Conservation (phyloP, 2,329 filamentous ascomycete species). For the Leptosphaerulina australis region DNA sequence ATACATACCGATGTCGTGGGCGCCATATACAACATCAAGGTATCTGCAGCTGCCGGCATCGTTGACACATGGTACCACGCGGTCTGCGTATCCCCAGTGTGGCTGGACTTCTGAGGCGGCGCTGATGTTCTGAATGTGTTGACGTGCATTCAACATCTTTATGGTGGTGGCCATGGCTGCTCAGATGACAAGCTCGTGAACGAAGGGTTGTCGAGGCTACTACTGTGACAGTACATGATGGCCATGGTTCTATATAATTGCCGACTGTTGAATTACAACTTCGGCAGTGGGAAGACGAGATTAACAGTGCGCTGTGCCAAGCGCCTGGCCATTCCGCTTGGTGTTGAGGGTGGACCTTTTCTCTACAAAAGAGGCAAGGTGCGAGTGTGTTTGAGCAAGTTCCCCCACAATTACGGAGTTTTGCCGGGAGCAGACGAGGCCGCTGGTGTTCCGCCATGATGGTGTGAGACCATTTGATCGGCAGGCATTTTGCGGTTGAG, state of each 20-base stretch:
- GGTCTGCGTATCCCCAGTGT: constrained; percentile 64
- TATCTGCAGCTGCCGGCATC: constrained; percentile 65
- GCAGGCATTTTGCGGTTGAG: constrained; percentile 3
- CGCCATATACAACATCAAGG: constrained; percentile 61
- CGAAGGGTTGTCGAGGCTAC: constrained; percentile 18
- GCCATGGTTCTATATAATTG: constrained; percentile 22
- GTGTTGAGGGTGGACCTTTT: constrained; percentile 11
- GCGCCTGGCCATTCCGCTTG: constrained; percentile 22
- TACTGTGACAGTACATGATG: background rate
- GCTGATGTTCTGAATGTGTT: constrained; percentile 49
- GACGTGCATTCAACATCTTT: constrained; percentile 26
- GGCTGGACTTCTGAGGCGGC: constrained; percentile 49
- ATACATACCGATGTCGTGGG: constrained; percentile 61
- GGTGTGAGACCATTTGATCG: constrained; percentile 15
- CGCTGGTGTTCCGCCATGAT: constrained; percentile 7
- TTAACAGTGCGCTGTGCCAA: constrained; percentile 25
- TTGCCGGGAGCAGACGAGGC: constrained; percentile 14
- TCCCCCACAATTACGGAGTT: constrained; percentile 33
- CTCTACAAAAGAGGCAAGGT: constrained; percentile 13
- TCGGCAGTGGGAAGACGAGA: constrained; percentile 11
- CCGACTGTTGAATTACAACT: constrained; percentile 15
- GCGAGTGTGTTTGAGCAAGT: constrained; percentile 42
- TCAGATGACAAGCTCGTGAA: constrained; percentile 17
- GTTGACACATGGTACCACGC: constrained; percentile 62
- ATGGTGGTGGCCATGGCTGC: constrained; percentile 27